These are phyloP conservation scores for Debaryomyces udenii DNA, from an alignment of 1,139 yeast genomes.

Conservation along the genomic window DNA sequence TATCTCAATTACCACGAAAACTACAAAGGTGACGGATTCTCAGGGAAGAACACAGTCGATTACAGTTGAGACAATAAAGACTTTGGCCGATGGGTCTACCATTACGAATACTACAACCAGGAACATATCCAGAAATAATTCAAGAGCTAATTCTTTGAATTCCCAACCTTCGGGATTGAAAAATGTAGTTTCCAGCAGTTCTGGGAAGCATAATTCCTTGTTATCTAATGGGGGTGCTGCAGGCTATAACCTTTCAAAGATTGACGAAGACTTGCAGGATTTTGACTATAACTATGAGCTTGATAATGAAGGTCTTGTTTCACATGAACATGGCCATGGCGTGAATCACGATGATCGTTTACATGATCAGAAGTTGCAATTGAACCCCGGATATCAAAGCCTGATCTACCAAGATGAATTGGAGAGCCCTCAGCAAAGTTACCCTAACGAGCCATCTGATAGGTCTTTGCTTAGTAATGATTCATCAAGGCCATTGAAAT, in stretches of 20 bases:
- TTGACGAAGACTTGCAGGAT: constrained; percentile 49
- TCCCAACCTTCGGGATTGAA: constrained; percentile 18
- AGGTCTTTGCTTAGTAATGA: constrained; percentile 6
- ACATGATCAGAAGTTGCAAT: not conserved
- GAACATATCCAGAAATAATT: constrained; percentile 41
- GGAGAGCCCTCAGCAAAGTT: not conserved
- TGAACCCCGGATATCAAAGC: constrained; percentile 3
- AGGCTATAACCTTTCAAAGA: constrained; percentile 37
- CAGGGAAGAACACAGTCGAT: constrained; percentile 46
- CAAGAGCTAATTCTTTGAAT: constrained; percentile 37
- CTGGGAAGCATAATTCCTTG: constrained; percentile 24
- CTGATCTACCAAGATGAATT: not conserved
- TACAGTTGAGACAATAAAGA: constrained; percentile 46
- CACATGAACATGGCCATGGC: constrained; percentile 13
- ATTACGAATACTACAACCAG: constrained; percentile 49
- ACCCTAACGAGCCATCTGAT: constrained; percentile 1
- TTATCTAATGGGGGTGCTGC: constrained; percentile 18
- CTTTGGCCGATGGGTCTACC: constrained; percentile 49
- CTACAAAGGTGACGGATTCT: constrained; percentile 48
- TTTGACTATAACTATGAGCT: constrained; percentile 47
- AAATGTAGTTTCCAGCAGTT: constrained; percentile 16
- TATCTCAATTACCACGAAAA: constrained; percentile 41
- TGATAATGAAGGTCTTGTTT: constrained; percentile 20
- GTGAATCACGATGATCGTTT: not conserved
- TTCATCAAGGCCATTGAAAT: constrained; percentile 33